Evolutionary conservation across 495 filamentous ascomycete species (phyloP).

Genomic region (Penicillium antarcticum): DNA sequence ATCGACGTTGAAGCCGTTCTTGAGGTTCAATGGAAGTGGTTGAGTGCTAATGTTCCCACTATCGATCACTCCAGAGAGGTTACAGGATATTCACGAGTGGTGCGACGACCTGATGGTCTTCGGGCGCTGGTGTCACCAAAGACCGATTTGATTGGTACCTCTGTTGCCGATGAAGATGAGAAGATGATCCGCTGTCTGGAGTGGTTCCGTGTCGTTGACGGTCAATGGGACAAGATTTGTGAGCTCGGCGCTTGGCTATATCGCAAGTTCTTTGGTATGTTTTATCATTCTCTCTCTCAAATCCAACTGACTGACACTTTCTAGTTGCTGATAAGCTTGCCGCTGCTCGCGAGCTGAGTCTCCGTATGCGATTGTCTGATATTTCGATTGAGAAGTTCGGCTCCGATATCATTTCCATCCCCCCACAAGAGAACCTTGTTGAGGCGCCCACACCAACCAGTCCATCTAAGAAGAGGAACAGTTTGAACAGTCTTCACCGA

Average conservation of each 20-base stretch:
- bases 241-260: conserved; percentile 63
- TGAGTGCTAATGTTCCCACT: conserved; percentile 30
- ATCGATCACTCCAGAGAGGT: conserved; percentile 31
- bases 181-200: conserved; percentile 74
- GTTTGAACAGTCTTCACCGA: conserved; percentile 19
- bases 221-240: conserved; percentile 70
- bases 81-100: conserved; percentile 31
- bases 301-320: conserved; percentile 3
- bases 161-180: conserved; percentile 59
- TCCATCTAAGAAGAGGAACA: conserved; percentile 30
- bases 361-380: conserved; percentile 38
- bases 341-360: conserved; percentile 62
- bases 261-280: conserved; percentile 49
- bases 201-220: conserved; percentile 75
- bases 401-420: conserved; percentile 35
- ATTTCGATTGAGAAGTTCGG: conserved; percentile 43
- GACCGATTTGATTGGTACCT: conserved; percentile 63
- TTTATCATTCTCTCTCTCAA: background rate
- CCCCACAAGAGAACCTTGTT: conserved; percentile 17
- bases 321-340: conserved; percentile 47
- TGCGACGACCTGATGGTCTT: conserved; percentile 30
- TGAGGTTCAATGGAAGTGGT: conserved; percentile 51
- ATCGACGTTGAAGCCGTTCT: conserved; percentile 54
- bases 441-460: conserved; percentile 27
- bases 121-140: conserved; percentile 42